Conservation (phyloP, 305 asterid species). For the Lippia alba region DNA sequence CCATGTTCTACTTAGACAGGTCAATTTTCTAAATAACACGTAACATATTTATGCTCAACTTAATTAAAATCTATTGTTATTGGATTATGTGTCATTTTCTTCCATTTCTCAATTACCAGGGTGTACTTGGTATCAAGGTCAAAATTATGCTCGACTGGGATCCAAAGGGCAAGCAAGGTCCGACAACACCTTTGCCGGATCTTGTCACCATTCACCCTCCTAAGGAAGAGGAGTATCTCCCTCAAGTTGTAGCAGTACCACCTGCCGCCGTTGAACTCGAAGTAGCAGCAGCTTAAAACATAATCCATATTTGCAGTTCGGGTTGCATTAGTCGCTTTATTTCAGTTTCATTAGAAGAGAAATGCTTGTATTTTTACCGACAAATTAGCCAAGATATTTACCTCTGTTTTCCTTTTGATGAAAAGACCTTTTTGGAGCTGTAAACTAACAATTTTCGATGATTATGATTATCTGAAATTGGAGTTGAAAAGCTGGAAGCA, state of each 20-base stretch:
- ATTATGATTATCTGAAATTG: too few relatives aligned
- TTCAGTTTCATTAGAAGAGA: background rate
- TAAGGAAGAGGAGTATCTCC: slow-evolving; percentile 54
- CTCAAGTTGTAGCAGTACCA: slow-evolving; percentile 36
- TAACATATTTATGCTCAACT: too few relatives aligned
- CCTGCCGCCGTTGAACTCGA: slow-evolving; percentile 39
- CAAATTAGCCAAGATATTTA: background rate
- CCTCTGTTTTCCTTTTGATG: too few relatives aligned
- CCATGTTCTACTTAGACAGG: slow-evolving; percentile 65
- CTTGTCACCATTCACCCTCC: slow-evolving; percentile 69
- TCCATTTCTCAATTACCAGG: slow-evolving; percentile 35
- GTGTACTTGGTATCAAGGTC: slow-evolving; percentile 70
- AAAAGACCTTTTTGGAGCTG: too few relatives aligned
- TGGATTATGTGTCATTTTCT: background rate
- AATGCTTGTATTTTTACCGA: slow-evolving; percentile 4
- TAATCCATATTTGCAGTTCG: background rate
- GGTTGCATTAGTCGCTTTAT: too few relatives aligned
- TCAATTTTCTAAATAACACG: background rate
- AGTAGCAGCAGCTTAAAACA: background rate
- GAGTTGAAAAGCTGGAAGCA: too few relatives aligned
- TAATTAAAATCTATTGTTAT: too few relatives aligned
- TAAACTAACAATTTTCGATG: too few relatives aligned
- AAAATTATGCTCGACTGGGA: slow-evolving; percentile 79
- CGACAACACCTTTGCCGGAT: slow-evolving; percentile 63
- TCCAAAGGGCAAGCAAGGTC: slow-evolving; percentile 67